Base-by-base conservation (phyloP, 768 basidiomycete species). In the Infundibulicybe gibba region DNA sequence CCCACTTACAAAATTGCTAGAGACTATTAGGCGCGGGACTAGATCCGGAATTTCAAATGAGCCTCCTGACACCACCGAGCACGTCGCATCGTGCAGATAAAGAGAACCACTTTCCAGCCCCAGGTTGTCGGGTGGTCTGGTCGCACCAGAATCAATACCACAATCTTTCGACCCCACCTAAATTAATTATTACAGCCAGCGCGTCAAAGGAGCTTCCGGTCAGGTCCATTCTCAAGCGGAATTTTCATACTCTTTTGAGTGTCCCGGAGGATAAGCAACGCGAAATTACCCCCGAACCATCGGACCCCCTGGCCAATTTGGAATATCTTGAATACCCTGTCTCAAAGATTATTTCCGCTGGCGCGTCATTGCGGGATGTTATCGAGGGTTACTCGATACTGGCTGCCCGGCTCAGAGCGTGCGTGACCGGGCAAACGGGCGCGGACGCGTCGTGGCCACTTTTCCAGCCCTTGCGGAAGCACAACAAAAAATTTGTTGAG, bases 271-370 rank as follows among this genome's bases (percentile, higher is more conserved):
- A 60, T n/a, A 65, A 63, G 19, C 62, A 66, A 43, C 77, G 88
- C 47, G 81, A 88, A 47, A 63, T 71, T 12, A 91, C 90, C 0
- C 90, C 90, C n/a, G 89, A 89, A 55, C 90, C 90, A 2, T 64
- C 66, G 2, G 79, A 83, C 55, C 85, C 87, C 10, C 71, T 89
- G 14, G 71, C 70, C 6, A 72, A 89, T 55, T 64, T 81, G 11
- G 62, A 64, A 15, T 92, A 89, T 59, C 77, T 92, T 25, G 72
- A 73, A n/a, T 68, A 74, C 20, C 83, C 89, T 2, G 75, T 92
- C 2, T 62, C 74, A 2, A 75, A 70, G 41, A 83, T 92, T 44
- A 62, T 87, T 19, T 68, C 74, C 10, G 53, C 63, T 1, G 67
- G 74, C 35, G 63, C 76, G 12, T 68, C 73, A 40, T 67, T 81